These are phyloP conservation scores for Blastobotrys apis DNA, from an alignment of 1,139 yeast species.

Conservation along the genomic window DNA sequence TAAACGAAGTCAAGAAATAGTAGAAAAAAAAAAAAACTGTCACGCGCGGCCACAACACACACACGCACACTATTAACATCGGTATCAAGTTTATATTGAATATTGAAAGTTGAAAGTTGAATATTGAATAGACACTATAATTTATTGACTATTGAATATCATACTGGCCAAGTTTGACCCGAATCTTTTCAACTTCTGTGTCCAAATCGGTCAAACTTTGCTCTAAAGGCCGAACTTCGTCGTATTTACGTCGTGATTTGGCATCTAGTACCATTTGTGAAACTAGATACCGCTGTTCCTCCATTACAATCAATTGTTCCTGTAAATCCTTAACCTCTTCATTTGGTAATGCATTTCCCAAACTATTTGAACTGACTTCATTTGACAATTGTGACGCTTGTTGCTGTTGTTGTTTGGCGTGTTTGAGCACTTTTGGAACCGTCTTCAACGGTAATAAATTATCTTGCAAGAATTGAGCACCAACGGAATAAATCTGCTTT, in stretches of 20 bases:
- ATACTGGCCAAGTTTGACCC: conserved; percentile 48
- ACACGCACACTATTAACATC: no score
- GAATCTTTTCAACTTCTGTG: conserved; percentile 48
- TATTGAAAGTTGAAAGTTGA: no score
- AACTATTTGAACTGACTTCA: background rate
- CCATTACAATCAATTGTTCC: conserved; percentile 79
- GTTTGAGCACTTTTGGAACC: conserved; percentile 41
- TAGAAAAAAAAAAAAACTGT: no score
- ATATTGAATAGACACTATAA: no score
- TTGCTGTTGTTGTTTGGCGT: conserved; percentile 10
- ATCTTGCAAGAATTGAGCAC: conserved; percentile 49
- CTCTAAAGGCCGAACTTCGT: conserved; percentile 62
- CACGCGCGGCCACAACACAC: no score
- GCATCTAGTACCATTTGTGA: conserved; percentile 58
- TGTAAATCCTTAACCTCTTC: conserved; percentile 41
- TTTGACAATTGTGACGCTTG: conserved; percentile 12
- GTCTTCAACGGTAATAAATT: conserved; percentile 53
- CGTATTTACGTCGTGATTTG: conserved; percentile 67
- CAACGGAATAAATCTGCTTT: conserved; percentile 43
- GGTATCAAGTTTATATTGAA: no score
- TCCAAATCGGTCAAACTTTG: conserved; percentile 57
- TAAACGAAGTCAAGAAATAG: no score
- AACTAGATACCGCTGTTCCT: conserved; percentile 75
- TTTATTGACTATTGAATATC: conserved; percentile 11
- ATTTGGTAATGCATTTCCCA: no score